Evolutionary conservation across 106 monocot genomes (phyloP).

Genomic region (Triglochin maritima): DNA sequence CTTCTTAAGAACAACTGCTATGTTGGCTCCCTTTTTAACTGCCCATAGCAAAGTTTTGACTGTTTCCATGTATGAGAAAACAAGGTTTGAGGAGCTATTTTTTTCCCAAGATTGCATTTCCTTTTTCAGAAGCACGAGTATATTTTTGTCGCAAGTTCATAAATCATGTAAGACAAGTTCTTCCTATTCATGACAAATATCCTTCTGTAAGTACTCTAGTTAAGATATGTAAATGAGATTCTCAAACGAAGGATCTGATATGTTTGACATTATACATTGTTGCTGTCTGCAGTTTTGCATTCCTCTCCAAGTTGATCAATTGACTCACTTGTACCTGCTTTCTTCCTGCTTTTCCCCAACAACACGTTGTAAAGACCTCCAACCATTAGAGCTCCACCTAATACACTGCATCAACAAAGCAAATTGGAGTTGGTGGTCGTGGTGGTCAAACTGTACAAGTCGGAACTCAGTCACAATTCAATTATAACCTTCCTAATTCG

Average conservation of each 20-base stretch:
- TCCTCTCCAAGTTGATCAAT: not conserved
- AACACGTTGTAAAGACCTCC: slow-evolving; percentile 56
- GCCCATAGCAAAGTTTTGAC: too few relatives aligned
- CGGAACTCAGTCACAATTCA: slow-evolving; percentile 12
- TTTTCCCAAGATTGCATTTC: too few relatives aligned
- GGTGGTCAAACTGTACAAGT: not conserved
- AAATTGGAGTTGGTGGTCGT: not conserved
- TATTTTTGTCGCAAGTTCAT: not conserved
- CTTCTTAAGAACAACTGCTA: too few relatives aligned
- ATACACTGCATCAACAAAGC: slow-evolving; percentile 32
- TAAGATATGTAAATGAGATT: not conserved
- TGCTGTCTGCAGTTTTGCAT: not conserved
- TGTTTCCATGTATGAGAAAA: too few relatives aligned
- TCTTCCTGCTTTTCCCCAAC: slow-evolving; percentile 44
- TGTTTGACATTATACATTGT: not conserved
- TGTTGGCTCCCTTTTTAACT: too few relatives aligned
- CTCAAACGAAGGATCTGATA: not conserved
- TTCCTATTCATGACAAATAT: not conserved
- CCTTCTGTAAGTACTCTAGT: not conserved
- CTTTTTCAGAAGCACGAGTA: not conserved
- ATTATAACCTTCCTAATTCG: slow-evolving; percentile 23
- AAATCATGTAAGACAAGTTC: not conserved
- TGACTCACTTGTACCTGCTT: not conserved
- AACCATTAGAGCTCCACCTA: slow-evolving; percentile 53
- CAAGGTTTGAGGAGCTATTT: too few relatives aligned